These are phyloP conservation scores for Huntiella moniliformis DNA, from an alignment of 2,329 filamentous ascomycete genomes.

Conservation along the genomic window DNA sequence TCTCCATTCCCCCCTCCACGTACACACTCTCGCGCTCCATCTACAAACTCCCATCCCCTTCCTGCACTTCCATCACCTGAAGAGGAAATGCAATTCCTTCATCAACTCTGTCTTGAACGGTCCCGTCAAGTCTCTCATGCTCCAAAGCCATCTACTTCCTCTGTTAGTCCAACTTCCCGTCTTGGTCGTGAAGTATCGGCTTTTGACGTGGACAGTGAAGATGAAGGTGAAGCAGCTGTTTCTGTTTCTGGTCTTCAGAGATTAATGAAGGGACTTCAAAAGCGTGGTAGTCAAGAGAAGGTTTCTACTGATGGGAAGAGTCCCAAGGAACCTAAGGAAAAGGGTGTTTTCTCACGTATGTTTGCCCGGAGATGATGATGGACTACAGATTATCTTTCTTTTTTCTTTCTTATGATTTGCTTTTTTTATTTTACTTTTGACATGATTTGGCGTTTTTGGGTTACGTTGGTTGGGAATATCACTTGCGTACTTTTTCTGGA, in stretches of 20 bases:
- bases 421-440: background rate
- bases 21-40: constrained; percentile 1
- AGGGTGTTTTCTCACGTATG: constrained; percentile 13
- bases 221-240: background rate
- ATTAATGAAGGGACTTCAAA: constrained; percentile 11
- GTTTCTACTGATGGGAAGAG: constrained; percentile 4
- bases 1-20: constrained; percentile 7
- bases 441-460: background rate
- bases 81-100: constrained; percentile 9
- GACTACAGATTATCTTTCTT: background rate
- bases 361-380: constrained; percentile 10
- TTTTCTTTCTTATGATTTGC: constrained; percentile 3
- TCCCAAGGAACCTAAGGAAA: constrained; percentile 7
- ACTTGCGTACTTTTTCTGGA: background rate
- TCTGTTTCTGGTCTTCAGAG: constrained; percentile 5
- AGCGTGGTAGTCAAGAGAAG: constrained; percentile 10
- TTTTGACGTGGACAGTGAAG: constrained; percentile 9
- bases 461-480: background rate
- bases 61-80: constrained; percentile 3
- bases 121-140: background rate
- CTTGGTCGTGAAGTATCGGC: background rate
- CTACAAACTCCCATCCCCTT: constrained; percentile 1
- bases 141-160: background rate
- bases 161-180: background rate
- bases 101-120: constrained; percentile 8